Conservation (phyloP, 768 basidiomycete genomes). For the Boletus pseudopeckii region DNA sequence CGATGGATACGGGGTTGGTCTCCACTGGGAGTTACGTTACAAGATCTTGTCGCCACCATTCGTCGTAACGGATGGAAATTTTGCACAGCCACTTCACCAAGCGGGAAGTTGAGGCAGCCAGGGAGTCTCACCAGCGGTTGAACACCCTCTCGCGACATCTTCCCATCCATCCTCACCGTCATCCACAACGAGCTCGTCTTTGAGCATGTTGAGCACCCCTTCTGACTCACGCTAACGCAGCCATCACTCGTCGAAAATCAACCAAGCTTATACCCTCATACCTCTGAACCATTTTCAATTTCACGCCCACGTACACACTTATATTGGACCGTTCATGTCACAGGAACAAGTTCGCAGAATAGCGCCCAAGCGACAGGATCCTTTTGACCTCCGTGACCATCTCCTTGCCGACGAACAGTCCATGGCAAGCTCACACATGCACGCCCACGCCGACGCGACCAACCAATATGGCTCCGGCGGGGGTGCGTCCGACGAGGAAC, state of each 20-base stretch:
- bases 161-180: slow-evolving; percentile 4
- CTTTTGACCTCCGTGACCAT: slow-evolving; percentile 70
- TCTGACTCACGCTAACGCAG: background rate
- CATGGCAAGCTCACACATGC: slow-evolving; percentile 44
- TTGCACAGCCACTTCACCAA: slow-evolving; percentile 17
- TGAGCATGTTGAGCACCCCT: slow-evolving; percentile 18
- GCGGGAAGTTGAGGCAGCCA: background rate
- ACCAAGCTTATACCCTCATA: background rate
- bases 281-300: background rate
- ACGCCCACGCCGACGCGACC: slow-evolving; percentile 46
- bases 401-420: slow-evolving; percentile 51
- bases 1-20: background rate
- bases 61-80: background rate
- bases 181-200: slow-evolving; percentile 10
- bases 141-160: background rate
- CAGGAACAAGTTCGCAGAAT: slow-evolving; percentile 25
- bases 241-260: background rate
- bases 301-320: background rate
- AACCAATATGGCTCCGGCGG: slow-evolving; percentile 34
- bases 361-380: slow-evolving; percentile 47
- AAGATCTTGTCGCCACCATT: background rate
- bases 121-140: background rate
- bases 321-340: slow-evolving; percentile 21
- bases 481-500: slow-evolving; percentile 64
- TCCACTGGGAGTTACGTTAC: too few species aligned